phyloP scores from a whole-genome alignment of 2,329 filamentous ascomycete species.

The Diplocarpon rosae region DNA sequence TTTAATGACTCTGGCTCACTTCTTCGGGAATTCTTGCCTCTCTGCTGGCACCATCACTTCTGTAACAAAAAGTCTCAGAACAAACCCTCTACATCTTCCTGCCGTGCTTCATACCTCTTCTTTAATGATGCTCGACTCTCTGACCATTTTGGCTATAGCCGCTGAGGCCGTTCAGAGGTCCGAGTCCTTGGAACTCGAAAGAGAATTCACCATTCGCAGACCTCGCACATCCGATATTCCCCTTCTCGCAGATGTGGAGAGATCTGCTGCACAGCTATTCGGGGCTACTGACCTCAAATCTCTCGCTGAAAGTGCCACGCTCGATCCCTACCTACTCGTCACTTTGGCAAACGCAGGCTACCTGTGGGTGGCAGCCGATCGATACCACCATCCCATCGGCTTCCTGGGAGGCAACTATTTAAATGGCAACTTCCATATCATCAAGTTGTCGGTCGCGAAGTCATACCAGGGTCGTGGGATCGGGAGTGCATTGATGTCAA shows the following conservation, averaged over 20 bases:
- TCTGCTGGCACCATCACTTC: too few relatives aligned
- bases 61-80: background rate
- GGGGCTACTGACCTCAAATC: slow-evolving; percentile 17
- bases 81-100: background rate
- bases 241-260: slow-evolving; percentile 22
- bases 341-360: slow-evolving; percentile 18
- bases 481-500: slow-evolving; percentile 22
- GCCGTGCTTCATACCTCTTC: background rate
- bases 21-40: too few relatives aligned
- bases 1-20: too few relatives aligned
- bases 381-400: slow-evolving; percentile 22
- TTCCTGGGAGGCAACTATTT: slow-evolving; percentile 22
- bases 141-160: slow-evolving; percentile 22
- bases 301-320: slow-evolving; percentile 16
- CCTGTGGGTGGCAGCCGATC: slow-evolving; percentile 24
- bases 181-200: slow-evolving; percentile 12
- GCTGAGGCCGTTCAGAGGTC: slow-evolving; percentile 22
- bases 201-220: slow-evolving; percentile 18
- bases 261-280: slow-evolving; percentile 23
- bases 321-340: slow-evolving; percentile 16
- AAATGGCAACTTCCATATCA: slow-evolving; percentile 24
- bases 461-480: slow-evolving; percentile 24
- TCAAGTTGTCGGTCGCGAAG: slow-evolving; percentile 23
- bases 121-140: slow-evolving; percentile 15
- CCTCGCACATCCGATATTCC: slow-evolving; percentile 22